phyloP scores from a whole-genome alignment of 495 filamentous ascomycete species.

The Daldinia caldariorum region DNA sequence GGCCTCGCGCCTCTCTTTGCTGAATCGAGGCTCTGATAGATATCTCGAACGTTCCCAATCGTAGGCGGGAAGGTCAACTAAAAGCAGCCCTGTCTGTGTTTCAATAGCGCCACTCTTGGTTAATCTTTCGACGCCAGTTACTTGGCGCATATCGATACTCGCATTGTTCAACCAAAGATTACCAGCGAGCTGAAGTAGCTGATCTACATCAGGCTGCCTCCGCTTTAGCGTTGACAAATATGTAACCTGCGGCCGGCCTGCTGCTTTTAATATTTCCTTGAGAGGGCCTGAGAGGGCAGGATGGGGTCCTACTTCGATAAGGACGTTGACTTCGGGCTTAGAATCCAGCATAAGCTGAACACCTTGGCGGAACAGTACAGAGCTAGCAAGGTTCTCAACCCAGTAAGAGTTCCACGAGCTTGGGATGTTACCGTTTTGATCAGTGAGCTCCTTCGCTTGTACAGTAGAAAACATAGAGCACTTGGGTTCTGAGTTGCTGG shows the following conservation, averaged over 20 bases:
- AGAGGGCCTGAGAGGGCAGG: slow-evolving; percentile 60
- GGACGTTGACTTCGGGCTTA: slow-evolving; percentile 34
- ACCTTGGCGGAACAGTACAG: slow-evolving; percentile 57
- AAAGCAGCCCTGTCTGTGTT: not conserved
- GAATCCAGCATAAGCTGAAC: slow-evolving; percentile 28
- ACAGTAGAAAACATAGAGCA: slow-evolving; percentile 37
- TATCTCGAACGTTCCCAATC: slow-evolving; percentile 53
- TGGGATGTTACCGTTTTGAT: slow-evolving; percentile 10
- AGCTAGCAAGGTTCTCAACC: slow-evolving; percentile 58
- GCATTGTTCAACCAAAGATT: not conserved
- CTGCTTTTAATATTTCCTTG: slow-evolving; percentile 47
- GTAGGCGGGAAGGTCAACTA: slow-evolving; percentile 58
- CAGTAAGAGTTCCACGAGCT: slow-evolving; percentile 48
- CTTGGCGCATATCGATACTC: not conserved
- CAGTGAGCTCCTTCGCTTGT: slow-evolving; percentile 26
- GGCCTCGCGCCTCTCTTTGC: slow-evolving; percentile 50
- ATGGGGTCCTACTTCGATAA: slow-evolving; percentile 67
- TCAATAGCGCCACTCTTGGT: not conserved
- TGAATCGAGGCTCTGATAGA: slow-evolving; percentile 53
- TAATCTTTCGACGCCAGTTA: not conserved
- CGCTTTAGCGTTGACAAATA: slow-evolving; percentile 50
- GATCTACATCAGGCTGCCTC: slow-evolving; percentile 47
- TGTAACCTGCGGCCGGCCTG: slow-evolving; percentile 26
- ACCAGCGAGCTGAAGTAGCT: slow-evolving; percentile 2
- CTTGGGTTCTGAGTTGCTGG: not conserved